A percentile compares a stretch with the other conserved stretches of the same genome.
Evolutionary conservation across 768 basidiomycete species (phyloP).

Genomic region (Leccinum uliginosum): DNA sequence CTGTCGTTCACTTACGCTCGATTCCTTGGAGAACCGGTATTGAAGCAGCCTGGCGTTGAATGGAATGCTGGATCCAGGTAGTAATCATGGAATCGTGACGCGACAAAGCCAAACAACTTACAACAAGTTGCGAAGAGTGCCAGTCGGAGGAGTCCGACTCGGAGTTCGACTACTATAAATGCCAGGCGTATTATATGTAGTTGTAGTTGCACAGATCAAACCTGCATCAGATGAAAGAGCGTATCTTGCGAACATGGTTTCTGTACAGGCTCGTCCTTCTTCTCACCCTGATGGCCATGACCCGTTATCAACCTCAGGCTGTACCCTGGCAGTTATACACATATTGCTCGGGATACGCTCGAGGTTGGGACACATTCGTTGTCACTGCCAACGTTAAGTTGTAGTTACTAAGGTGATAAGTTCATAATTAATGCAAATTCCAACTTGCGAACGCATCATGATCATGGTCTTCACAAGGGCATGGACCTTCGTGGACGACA

Average conservation of each 20-base stretch:
- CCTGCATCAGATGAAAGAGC: background rate
- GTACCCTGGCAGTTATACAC: conserved; percentile 65
- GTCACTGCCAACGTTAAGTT: conserved; percentile 76
- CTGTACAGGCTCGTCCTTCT: conserved; percentile 62
- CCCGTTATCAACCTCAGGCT: conserved; percentile 92
- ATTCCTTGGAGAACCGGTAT: conserved; percentile 76
- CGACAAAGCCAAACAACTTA: conserved; percentile 32
- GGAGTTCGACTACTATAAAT: no score
- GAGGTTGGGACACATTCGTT: conserved; percentile 76
- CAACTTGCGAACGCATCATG: conserved; percentile 50
- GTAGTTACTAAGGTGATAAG: conserved; percentile 60
- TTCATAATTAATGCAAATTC: background rate
- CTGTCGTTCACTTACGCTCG: no score
- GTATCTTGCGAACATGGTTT: conserved; percentile 80
- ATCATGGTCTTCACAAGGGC: conserved; percentile 80
- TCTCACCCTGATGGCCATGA: conserved; percentile 57
- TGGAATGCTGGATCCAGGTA: conserved; percentile 48
- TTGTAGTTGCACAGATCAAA: background rate
- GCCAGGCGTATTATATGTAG: no score
- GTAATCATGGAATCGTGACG: background rate
- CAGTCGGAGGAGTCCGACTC: no score
- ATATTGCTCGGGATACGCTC: conserved; percentile 80
- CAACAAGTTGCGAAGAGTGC: conserved; percentile 62
- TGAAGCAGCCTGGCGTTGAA: conserved; percentile 66
- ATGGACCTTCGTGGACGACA: conserved; percentile 75